Percentiles rank a stretch among this genome's conserved stretches.
These are phyloP conservation scores for Rhododendron williamsianum DNA, from an alignment of 148 eudicot species.

Conservation along the genomic window DNA sequence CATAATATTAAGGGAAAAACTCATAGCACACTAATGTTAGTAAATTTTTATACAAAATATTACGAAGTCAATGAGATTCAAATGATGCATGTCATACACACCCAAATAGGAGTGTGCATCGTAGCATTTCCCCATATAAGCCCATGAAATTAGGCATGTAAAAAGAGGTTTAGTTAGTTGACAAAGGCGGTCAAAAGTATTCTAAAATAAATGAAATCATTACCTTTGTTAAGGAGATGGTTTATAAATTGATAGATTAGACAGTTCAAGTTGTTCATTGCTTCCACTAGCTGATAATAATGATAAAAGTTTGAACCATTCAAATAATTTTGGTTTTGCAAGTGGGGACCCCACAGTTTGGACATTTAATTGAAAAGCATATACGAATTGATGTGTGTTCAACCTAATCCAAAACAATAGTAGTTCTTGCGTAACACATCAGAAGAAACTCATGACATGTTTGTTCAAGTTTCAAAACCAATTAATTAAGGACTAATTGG, in stretches of 20 bases:
- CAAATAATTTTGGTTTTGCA: constrained; percentile 1
- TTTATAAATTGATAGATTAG: constrained; percentile 8
- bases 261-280: constrained; percentile 16
- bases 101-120: not conserved
- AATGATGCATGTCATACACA: too few relatives aligned
- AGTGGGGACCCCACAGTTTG: not conserved
- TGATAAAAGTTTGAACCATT: constrained; percentile 6
- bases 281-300: not conserved
- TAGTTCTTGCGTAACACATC: not conserved
- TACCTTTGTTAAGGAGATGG: not conserved
- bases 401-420: constrained; percentile 17
- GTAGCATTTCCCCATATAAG: not conserved
- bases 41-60: too few relatives aligned
- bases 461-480: not conserved
- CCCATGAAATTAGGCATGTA: constrained; percentile 8
- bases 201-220: constrained; percentile 6
- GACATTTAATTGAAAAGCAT: not conserved
- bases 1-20: not conserved
- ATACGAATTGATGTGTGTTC: not conserved
- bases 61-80: too few relatives aligned
- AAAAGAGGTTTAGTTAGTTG: constrained; percentile 12
- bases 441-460: constrained; percentile 2
- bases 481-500: not conserved
- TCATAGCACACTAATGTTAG: not conserved
- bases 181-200: constrained; percentile 19